Evolutionary conservation across 1,284 basidiomycete species (phyloP), one percentile per base, ranked within the genome.

Genomic region (Microbotryum lychnidis-dioicae): DNA sequence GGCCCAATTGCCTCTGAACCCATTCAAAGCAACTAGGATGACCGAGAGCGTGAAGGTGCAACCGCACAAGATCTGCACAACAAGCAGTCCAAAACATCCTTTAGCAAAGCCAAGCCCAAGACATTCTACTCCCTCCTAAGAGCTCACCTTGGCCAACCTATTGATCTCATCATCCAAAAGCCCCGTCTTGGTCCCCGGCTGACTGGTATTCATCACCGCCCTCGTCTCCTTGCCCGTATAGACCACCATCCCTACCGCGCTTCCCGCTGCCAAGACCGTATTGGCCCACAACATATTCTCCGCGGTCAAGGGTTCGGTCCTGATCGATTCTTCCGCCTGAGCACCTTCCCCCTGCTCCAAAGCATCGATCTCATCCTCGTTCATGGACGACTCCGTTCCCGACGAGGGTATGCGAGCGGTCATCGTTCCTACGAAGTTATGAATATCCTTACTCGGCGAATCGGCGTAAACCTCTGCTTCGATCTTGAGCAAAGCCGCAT

Each of bases 121-220:
- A 31, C 8, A 10, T 3, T 9, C 31, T 9, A 31, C 1, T 10
- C 8, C 31, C 31, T 31, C 31, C 4, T 20, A 21, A 29, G 9
- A 37, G 69, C 76, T 51, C 9, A 89, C 91, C 82, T 98, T 99
- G 14, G 94, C 91, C 57, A 99, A 83, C 54, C 84, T 83, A 75
- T 98, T 98, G 69, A 99, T 93, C 76, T 99, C 96, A 56, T 90
- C 73, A 75, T 99, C 96, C 60, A 98, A 75, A 49, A 94, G 75
- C 4, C 96, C 94, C 54, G 91, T 84, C 75, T 99, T 99, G 1
- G 93, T 97, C 71, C 87, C 87, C 0, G 96, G 92, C 76, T 97
- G 91, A 69, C 88, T 92, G 1, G 94, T 99, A 71, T 99, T 99
- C 89, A 99, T 91, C n/a, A 97, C 93, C 0, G 94, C 93, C 50